Base-by-base conservation (phyloP, 176 grass and related monocot genomes). In the Aegilops sharonensis region DNA sequence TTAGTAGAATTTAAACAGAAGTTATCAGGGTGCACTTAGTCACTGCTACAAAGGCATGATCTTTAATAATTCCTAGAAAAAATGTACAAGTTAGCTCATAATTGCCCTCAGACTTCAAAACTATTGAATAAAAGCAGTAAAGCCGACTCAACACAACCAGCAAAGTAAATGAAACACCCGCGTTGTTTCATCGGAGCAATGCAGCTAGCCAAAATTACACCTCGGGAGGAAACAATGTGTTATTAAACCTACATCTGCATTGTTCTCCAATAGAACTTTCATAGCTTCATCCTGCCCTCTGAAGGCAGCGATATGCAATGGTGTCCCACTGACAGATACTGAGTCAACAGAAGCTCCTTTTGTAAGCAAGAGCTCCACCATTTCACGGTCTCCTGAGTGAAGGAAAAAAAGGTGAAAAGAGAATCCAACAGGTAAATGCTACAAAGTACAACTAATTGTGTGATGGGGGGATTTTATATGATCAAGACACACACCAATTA, bases 271-370 rank as follows among this genome's bases (percentile, higher is more conserved):
- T 47, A 76, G 11, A 50, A 47, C 30, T 40, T 76, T 36, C 59
- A 84, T 13, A 7, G 27, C 11, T 65, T 30, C 59, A 64, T 18
- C 60, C 13, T 65, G 36, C 20, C 71, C 27, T 35, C 35, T 5
- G 3, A 2, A 17, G 75, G 72, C 39, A 66, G 82, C 71, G 31
- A 64, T 3, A 50, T 84, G 71, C 6, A 84, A 56, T 65, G 72
- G 82, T 34, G 82, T 84, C 24, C 82, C 82, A 84, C 36, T 1
- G 65, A 10, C 11, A 34, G 39, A 60, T 65, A 76, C 10, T 9
- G 59, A 72, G 39, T 84, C 82, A 50, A 84, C 17, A 17, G 32
- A 34, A 76, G 60, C 82, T 24, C 82, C 71, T 47, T 50, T 65
- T 23, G 57, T 39, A 48, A 84, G 82, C 29, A 84, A 65, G 17